Evolutionary conservation across 2,329 filamentous ascomycete genomes (phyloP).

Genomic region (Fusarium udum): DNA sequence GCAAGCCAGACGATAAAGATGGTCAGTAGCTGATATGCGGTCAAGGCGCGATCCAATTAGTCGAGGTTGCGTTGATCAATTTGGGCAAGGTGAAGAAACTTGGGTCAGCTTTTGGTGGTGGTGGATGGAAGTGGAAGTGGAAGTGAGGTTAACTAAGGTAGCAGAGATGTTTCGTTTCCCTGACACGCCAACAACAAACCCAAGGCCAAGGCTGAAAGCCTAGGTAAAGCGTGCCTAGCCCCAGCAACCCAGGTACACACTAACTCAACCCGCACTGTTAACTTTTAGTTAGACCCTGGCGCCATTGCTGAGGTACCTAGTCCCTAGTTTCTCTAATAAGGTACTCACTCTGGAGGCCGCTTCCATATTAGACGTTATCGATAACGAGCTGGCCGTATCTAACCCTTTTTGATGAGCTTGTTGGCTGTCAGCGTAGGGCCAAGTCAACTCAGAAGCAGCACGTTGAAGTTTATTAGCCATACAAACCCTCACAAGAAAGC

Average conservation of each 20-base stretch:
- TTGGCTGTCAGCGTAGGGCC: background rate
- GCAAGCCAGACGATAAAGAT: slow-evolving; percentile 26
- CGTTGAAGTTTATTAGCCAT: background rate
- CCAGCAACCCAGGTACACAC: background rate
- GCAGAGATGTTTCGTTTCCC: slow-evolving; percentile 22
- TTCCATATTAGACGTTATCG: slow-evolving; percentile 16
- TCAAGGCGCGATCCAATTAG: slow-evolving; percentile 18
- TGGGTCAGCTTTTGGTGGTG: background rate
- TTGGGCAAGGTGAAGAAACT: slow-evolving; percentile 6
- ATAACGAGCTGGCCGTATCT: slow-evolving; percentile 24
- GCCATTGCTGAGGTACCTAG: background rate
- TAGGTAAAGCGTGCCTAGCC: background rate
- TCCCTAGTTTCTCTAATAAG: background rate
- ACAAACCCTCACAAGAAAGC: background rate
- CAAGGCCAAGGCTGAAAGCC: slow-evolving; percentile 22
- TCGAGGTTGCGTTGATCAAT: background rate
- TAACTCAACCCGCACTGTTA: background rate
- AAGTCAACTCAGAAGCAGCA: slow-evolving; percentile 8
- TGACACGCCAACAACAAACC: slow-evolving; percentile 15
- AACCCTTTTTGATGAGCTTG: slow-evolving; percentile 6
- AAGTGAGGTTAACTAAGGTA: background rate
- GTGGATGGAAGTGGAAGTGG: background rate
- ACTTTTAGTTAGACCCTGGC: background rate
- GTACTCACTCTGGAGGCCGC: background rate
- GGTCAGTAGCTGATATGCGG: slow-evolving; percentile 14